Evolutionary conservation across 805 yeast species (phyloP).

Genomic region (Metschnikowia henanensis): DNA sequence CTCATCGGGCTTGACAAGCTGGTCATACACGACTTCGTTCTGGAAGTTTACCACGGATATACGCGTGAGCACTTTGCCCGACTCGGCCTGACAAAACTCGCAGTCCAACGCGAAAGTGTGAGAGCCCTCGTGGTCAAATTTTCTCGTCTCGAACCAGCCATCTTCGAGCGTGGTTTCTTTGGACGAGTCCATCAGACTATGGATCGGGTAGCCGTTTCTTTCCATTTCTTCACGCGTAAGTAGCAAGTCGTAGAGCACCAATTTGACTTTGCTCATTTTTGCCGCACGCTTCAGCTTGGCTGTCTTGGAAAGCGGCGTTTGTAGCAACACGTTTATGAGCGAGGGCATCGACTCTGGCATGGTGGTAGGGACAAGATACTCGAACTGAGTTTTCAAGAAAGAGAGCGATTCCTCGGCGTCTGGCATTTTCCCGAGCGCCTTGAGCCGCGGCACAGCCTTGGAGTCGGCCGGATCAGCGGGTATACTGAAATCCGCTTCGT

Average conservation of each 20-base stretch:
- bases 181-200: conserved; percentile 22
- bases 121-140: conserved; percentile 56
- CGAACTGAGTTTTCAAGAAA: conserved; percentile 41
- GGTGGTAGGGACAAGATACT: conserved; percentile 45
- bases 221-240: conserved; percentile 49
- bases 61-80: conserved; percentile 71
- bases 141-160: conserved; percentile 56
- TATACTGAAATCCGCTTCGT: conserved; percentile 29
- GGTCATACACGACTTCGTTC: conserved; percentile 62
- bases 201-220: conserved; percentile 61
- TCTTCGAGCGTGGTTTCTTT: conserved; percentile 13
- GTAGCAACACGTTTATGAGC: conserved; percentile 53
- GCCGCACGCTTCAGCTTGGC: conserved; percentile 48
- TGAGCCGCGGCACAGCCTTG: conserved; percentile 1
- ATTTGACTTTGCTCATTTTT: conserved; percentile 34
- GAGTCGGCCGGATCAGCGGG: background rate
- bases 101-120: conserved; percentile 85
- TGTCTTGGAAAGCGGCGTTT: conserved; percentile 54
- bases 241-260: conserved; percentile 52
- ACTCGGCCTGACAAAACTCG: conserved; percentile 78
- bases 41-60: conserved; percentile 71
- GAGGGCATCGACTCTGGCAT: conserved; percentile 62
- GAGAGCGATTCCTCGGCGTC: conserved; percentile 20
- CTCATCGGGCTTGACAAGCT: conserved; percentile 74
- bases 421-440: conserved; percentile 1